Base-by-base conservation (phyloP, 495 filamentous ascomycete species). In the Penicillium malachiteum region DNA sequence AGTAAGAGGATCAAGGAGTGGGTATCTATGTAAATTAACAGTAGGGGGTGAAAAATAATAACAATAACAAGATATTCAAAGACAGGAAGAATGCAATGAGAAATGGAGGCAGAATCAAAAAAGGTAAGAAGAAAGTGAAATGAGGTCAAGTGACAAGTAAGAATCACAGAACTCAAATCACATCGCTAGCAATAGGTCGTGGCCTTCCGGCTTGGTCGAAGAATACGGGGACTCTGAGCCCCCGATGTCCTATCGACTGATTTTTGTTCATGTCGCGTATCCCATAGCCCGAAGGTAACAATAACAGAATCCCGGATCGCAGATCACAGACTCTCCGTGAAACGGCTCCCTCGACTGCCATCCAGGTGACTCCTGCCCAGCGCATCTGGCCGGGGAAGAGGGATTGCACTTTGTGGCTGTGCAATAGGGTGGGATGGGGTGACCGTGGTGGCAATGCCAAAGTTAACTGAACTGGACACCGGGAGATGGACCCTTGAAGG, bases 291-390 rank as follows among this genome's bases (percentile, higher is more conserved):
- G 30, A 18, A 44, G 39, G 18, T 17, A 13, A 17, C 3, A 12
- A n/a, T n/a, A n/a, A 11, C 9, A 9, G 55, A 18, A 46, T 32
- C 13, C 37, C 32, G 53, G 10, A 46, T 69, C 48, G 62, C 52
- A 60, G 38, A 50, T 69, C 67, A 26, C 11, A 70, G 38, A 35
- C 71, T 73, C 60, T 84, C 81, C 35, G 79, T 80, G 58, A 84
- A 84, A 41, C 78, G 76, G 56, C 81, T 83, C 32, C 78, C 69
- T 51, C 79, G 72, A 57, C 80, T 83, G 21, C 81, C 81, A 61
- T 83, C 81, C 32, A 72, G 74, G 70, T 78, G 74, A 55, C 78
- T 83, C 43, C 81, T 74, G 33, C 81, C 81, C n/a, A 84, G 47
- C 39, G 68, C 66, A 48, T 82, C 79, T 21, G 71, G 68, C 49